Evolutionary conservation across 2,329 filamentous ascomycete species (phyloP).

Genomic region (Cladosporium sp.): DNA sequence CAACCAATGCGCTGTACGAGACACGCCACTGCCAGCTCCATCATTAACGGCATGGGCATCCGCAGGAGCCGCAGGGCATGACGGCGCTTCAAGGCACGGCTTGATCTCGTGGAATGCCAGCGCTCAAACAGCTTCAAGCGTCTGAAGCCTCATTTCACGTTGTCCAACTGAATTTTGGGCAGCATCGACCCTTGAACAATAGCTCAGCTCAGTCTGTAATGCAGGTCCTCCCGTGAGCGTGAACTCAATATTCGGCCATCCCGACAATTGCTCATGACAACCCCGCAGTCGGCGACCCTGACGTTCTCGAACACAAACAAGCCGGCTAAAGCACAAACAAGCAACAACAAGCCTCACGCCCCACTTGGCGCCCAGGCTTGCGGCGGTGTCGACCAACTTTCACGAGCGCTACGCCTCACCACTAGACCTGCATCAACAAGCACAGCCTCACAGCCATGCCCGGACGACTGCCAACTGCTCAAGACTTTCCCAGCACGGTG

Average conservation of each 20-base stretch:
- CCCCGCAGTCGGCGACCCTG: background rate
- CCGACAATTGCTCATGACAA: background rate
- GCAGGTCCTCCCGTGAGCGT: background rate
- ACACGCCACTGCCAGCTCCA: background rate
- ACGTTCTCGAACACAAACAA: background rate
- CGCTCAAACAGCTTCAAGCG: too few species aligned
- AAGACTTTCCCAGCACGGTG: conserved; percentile 40
- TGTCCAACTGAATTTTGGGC: too few species aligned
- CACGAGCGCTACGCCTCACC: background rate
- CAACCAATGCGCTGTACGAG: background rate
- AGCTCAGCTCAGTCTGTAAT: background rate
- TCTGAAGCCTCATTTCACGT: too few species aligned
- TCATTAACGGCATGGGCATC: background rate
- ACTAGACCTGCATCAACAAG: background rate
- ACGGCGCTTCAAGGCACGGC: background rate
- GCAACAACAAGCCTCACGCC: conserved; percentile 1
- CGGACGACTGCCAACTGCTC: conserved; percentile 39
- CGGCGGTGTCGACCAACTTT: background rate
- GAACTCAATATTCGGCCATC: background rate
- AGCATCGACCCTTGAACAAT: too few species aligned
- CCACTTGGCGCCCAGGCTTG: conserved; percentile 5
- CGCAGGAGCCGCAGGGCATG: background rate
- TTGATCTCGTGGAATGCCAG: background rate
- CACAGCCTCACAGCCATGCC: conserved; percentile 28
- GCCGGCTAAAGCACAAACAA: background rate